These are phyloP conservation scores for Haplosporangium sp. DNA, from an alignment of 371 early-diverging fungal species.

Conservation along the genomic window DNA sequence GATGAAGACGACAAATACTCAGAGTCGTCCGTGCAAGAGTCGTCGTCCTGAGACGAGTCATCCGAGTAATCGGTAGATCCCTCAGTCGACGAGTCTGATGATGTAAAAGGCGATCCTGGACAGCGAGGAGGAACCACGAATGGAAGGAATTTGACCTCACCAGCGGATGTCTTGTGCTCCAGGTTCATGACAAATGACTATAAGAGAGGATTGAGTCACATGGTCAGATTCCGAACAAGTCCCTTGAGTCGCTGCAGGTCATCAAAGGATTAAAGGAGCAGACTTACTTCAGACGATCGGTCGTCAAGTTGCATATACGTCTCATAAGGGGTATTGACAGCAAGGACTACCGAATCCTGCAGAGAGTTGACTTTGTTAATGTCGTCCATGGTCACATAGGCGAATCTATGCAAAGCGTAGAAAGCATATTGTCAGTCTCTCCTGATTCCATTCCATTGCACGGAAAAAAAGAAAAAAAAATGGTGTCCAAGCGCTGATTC, in stretches of 20 bases:
- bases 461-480: neutral
- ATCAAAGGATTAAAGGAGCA: neutral
- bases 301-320: constrained; percentile 48
- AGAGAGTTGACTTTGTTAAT: constrained; percentile 49
- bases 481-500: neutral
- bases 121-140: constrained; percentile 48
- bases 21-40: constrained; percentile 29
- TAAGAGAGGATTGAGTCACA: neutral
- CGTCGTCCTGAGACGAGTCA: constrained; percentile 37
- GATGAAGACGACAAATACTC: constrained; percentile 35
- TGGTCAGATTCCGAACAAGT: neutral
- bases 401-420: constrained; percentile 19
- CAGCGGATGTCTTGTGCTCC: constrained; percentile 49
- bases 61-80: constrained; percentile 39
- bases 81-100: constrained; percentile 42
- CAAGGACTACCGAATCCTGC: constrained; percentile 45
- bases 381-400: constrained; percentile 45
- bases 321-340: constrained; percentile 46
- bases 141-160: constrained; percentile 38
- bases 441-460: neutral
- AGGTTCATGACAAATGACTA: constrained; percentile 51
- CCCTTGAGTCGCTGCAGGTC: neutral
- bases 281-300: constrained; percentile 34
- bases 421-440: neutral
- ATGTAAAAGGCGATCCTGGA: constrained; percentile 33